These are phyloP conservation scores for Ailanthus altissimus DNA, from an alignment of 345 rosid genomes.

Conservation along the genomic window DNA sequence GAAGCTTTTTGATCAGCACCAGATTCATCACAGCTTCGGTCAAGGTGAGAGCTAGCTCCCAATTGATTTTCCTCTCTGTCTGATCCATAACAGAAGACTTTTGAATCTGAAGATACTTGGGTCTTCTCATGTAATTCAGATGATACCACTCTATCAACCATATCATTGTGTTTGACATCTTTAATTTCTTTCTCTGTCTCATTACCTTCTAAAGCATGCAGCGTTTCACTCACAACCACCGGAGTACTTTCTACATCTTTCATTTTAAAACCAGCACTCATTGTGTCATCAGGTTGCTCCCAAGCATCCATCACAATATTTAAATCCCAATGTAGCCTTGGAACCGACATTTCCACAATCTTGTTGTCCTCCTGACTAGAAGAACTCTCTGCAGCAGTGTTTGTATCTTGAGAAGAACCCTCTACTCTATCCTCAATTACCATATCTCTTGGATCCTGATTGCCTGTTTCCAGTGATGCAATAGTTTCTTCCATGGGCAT, in stretches of 20 bases:
- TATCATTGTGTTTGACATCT: conserved; percentile 11
- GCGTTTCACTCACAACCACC: not conserved
- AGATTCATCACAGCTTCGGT: not conserved
- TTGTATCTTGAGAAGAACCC: conserved; percentile 28
- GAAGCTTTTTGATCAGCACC: conserved; percentile 8
- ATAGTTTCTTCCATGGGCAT: conserved; percentile 19
- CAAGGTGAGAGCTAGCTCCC: conserved; percentile 22
- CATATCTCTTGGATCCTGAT: conserved; percentile 24
- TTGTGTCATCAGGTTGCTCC: conserved; percentile 42
- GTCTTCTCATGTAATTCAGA: conserved; percentile 23
- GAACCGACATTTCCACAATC: conserved; percentile 15
- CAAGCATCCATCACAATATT: conserved; percentile 56
- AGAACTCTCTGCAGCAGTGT: conserved; percentile 21
- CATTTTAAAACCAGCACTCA: conserved; percentile 20
- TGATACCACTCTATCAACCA: conserved; percentile 17
- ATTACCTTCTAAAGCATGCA: conserved; percentile 8
- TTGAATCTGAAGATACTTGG: not conserved
- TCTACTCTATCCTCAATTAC: conserved; percentile 23
- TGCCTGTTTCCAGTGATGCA: conserved; percentile 17
- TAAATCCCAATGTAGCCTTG: conserved; percentile 48
- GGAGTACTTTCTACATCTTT: conserved; percentile 2
- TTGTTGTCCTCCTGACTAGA: conserved; percentile 12
- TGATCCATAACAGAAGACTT: conserved; percentile 15
- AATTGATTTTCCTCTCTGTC: conserved; percentile 17
- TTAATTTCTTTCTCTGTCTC: conserved; percentile 8